Base-by-base conservation (phyloP, 345 rosid species). In the Populus ilicifolia region DNA sequence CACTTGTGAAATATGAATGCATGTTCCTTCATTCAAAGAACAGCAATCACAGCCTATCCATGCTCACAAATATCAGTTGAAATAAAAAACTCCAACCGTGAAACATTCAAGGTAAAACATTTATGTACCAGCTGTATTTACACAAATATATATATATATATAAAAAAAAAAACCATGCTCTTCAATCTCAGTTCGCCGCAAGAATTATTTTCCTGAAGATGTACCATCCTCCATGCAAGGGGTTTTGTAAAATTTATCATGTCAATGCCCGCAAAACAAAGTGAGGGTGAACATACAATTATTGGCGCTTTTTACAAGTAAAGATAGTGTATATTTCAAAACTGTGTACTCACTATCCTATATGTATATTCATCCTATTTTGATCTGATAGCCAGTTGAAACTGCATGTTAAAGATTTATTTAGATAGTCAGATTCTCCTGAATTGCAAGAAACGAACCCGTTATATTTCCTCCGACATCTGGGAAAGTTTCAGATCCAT, bases 401-500 rank as follows among this genome's bases (percentile, higher is more conserved):
- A 59, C 9, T 17, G 27, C 21, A 27, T 7, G 13, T 65, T 6
- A 18, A 1, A 21, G 16, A 20, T 27, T 8, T 52, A 35, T 16
- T 91, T 83, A 95, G 72, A 93, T 91, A 70, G 99, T 95, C 38
- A 95, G 88, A 77, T 95, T 95, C 84, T 92, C 99, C 72, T 88
- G 99, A 64, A 95, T 89, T 73, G 82, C 92, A 21, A 88, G 74
- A 75, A 93, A 95, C 21, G 99, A 93, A 17, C 99, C 99, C 2
- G 78, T 78, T 44, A 95, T 90, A 80, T 84, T 89, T 29, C 99
- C 99, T 38, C 98, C 99, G 0, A 89, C 93, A 56, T 95, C 99
- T 0, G 96, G 98, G 88, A 95, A 95, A 71, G 79, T 88, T 86
- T 89, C 94, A 12, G 84, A 76, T 29, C 91, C 90, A 0, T 90